Conservation (phyloP, 352 stramenopile species). For the Plasmopara halstedii region DNA sequence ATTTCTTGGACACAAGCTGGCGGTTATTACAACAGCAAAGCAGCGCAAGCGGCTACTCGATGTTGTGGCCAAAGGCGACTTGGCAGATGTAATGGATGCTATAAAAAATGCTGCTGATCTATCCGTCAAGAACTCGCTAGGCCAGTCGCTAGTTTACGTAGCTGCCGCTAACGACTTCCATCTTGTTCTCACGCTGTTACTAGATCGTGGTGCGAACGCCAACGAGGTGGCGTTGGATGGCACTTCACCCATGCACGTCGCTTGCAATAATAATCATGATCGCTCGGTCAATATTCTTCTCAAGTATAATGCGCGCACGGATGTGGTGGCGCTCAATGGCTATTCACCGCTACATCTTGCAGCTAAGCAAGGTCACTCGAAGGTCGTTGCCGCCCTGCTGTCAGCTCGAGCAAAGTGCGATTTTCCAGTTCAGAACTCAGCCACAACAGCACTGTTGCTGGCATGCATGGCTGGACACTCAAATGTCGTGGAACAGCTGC, state of each 20-base stretch:
- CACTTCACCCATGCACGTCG: conserved; percentile 43
- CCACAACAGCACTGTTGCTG: conserved; percentile 68
- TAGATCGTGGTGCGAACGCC: conserved; percentile 53
- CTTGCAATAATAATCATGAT: conserved; percentile 58
- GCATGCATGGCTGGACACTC: conserved; percentile 46
- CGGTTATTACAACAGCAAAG: conserved; percentile 60
- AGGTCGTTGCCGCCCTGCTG: conserved; percentile 41
- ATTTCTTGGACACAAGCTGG: conserved; percentile 70
- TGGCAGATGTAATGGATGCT: conserved; percentile 54
- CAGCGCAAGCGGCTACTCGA: conserved; percentile 59
- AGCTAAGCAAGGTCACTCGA: conserved; percentile 39
- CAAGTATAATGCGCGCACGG: conserved; percentile 42
- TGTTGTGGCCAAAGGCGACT: conserved; percentile 40
- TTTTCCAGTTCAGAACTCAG: conserved; percentile 26
- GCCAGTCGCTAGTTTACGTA: conserved; percentile 54
- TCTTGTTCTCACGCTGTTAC: conserved; percentile 57
- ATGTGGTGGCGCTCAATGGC: conserved; percentile 36
- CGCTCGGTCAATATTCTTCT: conserved; percentile 48
- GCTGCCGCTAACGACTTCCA: conserved; percentile 46
- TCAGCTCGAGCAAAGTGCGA: conserved; percentile 41
- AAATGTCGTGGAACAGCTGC: conserved; percentile 57
- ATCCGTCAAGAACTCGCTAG: conserved; percentile 35
- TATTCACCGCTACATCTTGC: conserved; percentile 56
- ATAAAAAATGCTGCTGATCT: conserved; percentile 53
- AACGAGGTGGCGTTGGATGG: conserved; percentile 51